Conservation (phyloP, 1,139 yeast species). For the Kodamaea ohmeri region DNA sequence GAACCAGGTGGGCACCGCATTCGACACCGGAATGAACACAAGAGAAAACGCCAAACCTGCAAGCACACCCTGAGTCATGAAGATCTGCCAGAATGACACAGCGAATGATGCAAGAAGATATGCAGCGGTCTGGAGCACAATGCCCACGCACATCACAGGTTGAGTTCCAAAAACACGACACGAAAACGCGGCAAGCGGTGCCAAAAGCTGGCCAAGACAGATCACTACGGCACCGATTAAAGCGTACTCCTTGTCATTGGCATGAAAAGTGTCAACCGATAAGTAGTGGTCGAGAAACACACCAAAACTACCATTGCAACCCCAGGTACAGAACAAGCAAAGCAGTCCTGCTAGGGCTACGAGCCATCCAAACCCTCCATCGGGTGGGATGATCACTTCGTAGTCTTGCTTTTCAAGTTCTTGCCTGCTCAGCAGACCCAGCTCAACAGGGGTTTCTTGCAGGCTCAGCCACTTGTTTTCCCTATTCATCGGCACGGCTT, state of each 20-base stretch:
- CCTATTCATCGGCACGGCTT: no score
- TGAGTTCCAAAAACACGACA: conserved; percentile 35
- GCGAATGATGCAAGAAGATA: conserved; percentile 66
- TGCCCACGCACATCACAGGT: conserved; percentile 47
- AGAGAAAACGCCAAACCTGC: conserved; percentile 62
- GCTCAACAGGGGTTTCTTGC: no score
- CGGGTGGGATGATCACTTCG: conserved; percentile 42
- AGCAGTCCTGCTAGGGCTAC: conserved; percentile 53
- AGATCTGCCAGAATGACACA: conserved; percentile 58
- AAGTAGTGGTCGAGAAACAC: conserved; percentile 62
- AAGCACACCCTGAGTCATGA: conserved; percentile 65
- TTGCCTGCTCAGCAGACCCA: background rate
- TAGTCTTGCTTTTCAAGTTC: conserved; percentile 18
- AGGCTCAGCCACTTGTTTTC: no score
- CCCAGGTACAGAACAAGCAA: conserved; percentile 63
- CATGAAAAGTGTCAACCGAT: conserved; percentile 45
- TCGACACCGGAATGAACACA: conserved; percentile 57
- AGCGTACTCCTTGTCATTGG: conserved; percentile 60
- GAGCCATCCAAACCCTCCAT: conserved; percentile 73
- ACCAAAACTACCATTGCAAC: conserved; percentile 68
- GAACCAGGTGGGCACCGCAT: conserved; percentile 64
- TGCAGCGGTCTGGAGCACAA: conserved; percentile 51
- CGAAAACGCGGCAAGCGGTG: conserved; percentile 50
- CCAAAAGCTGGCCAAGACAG: conserved; percentile 53
- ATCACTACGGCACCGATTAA: conserved; percentile 66